Evolutionary conservation across 225 moss, liverwort and hornwort genomes (phyloP), one percentile per base, ranked within the genome.

Genomic region (Ulota crispa): DNA sequence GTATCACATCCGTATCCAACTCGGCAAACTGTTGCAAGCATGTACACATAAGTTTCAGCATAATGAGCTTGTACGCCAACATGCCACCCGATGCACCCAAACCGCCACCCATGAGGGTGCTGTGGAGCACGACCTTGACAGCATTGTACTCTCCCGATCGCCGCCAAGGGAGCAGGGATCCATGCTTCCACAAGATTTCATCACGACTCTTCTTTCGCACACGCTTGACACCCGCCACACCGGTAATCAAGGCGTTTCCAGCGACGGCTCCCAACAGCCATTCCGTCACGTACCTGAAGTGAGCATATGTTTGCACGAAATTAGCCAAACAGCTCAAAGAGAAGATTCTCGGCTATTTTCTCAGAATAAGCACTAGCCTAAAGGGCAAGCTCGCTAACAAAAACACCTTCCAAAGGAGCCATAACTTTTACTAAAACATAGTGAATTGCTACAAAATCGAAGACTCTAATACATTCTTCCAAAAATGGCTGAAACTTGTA

Each of bases 131-230:
- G 47, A 83, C 18, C 70, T 86, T 86, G 15, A 80, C 76, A 9
- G 86, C 36, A 70, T 75, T 70, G 70, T 86, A 83, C 41, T 86
- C 86, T 64, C 80, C 80, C 10, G 86, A 86, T 31, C 86, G 75
- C 11, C 86, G 86, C 86, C 86, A 86, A 18, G 86, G 83, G 18
- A 70, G 37, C 0, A 1, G 20, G 28, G 75, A 66, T 23, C 34
- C 55, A 8, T 37, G 11, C 27, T 27, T 41, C 78, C 86, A 83
- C 34, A 80, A 52, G 15, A 83, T 65, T 56, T 79, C 83, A n/a
- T 83, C 86, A 66, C 86, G 79, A 34, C 83, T 80, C 27, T 86
- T 83, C 75, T 86, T 86, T 19, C 8, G 50, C 26, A 86, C 70
- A 7, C 80, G 86, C 21, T 27, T 34, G 12, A 57, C 86, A 11